Evolutionary conservation across 371 early-diverging fungal species (phyloP).

Genomic region (Paraphysoderma sedebokerense): DNA sequence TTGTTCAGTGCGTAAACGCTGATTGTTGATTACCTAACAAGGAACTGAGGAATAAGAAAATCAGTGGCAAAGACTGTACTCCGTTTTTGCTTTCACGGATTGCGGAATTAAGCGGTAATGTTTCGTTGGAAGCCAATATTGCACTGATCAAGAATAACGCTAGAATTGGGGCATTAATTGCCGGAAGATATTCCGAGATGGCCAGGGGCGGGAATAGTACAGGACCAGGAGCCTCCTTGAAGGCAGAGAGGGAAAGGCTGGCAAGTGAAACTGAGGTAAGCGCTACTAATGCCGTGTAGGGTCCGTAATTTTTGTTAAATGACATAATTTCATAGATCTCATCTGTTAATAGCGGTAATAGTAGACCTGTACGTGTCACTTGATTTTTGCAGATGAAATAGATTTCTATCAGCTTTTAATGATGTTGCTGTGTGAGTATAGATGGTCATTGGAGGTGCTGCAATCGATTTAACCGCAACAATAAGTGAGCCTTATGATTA

Average conservation of each 20-base stretch:
- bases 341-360: neutral
- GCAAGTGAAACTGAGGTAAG: slow-evolving; percentile 2
- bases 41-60: slow-evolving; percentile 19
- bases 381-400: neutral
- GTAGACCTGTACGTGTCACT: neutral
- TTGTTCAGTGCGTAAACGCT: neutral
- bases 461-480: slow-evolving; percentile 77
- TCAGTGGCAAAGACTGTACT: slow-evolving; percentile 73
- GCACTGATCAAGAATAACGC: slow-evolving; percentile 84
- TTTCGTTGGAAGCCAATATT: slow-evolving; percentile 69
- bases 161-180: slow-evolving; percentile 55
- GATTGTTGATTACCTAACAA: neutral
- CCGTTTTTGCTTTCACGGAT: slow-evolving; percentile 75
- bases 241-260: neutral
- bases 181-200: slow-evolving; percentile 25
- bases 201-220: slow-evolving; percentile 1
- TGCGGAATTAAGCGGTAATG: slow-evolving; percentile 56
- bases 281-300: slow-evolving; percentile 8
- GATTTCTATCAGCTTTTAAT: neutral
- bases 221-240: neutral
- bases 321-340: neutral
- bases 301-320: slow-evolving; percentile 1
- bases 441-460: slow-evolving; percentile 65
- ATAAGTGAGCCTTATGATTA: no score
- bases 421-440: slow-evolving; percentile 9